Evolutionary conservation across 1,139 yeast genomes (phyloP).

Genomic region (Petasospora rhodanensis): DNA sequence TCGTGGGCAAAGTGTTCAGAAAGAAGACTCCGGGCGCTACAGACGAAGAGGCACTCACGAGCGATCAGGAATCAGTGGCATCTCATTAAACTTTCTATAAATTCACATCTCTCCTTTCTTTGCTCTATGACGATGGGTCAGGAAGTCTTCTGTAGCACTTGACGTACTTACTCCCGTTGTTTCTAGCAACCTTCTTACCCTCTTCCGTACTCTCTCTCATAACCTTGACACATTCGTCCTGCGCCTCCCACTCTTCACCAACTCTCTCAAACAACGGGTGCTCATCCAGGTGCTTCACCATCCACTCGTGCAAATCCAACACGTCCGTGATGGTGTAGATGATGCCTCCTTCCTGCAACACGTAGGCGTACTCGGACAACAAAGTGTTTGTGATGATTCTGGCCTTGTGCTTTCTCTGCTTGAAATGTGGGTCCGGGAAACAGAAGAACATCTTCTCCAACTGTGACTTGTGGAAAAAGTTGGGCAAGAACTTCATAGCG

Average conservation of each 20-base stretch:
- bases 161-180: conserved; percentile 78
- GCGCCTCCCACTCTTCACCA: conserved; percentile 69
- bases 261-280: conserved; percentile 90
- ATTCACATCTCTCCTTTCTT: background rate
- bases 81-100: too few relatives aligned
- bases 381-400: conserved; percentile 88
- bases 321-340: conserved; percentile 96
- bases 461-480: conserved; percentile 79
- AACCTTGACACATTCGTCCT: conserved; percentile 75
- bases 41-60: conserved; percentile 15
- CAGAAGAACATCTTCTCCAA: conserved; percentile 92
- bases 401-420: conserved; percentile 95
- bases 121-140: conserved; percentile 35
- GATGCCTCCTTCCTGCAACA: conserved; percentile 79
- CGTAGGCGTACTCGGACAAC: conserved; percentile 88
- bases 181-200: conserved; percentile 92
- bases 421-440: conserved; percentile 98
- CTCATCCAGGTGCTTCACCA: conserved; percentile 84
- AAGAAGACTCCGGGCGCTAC: conserved; percentile 8
- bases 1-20: conserved; percentile 26
- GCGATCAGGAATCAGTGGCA: conserved; percentile 17
- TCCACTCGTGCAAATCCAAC: conserved; percentile 90
- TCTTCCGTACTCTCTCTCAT: conserved; percentile 95
- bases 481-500: conserved; percentile 96
- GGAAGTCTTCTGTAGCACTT: conserved; percentile 84